Evolutionary conservation across 352 stramenopile genomes (phyloP).

Genomic region (Stephanocyclus meneghinianus): DNA sequence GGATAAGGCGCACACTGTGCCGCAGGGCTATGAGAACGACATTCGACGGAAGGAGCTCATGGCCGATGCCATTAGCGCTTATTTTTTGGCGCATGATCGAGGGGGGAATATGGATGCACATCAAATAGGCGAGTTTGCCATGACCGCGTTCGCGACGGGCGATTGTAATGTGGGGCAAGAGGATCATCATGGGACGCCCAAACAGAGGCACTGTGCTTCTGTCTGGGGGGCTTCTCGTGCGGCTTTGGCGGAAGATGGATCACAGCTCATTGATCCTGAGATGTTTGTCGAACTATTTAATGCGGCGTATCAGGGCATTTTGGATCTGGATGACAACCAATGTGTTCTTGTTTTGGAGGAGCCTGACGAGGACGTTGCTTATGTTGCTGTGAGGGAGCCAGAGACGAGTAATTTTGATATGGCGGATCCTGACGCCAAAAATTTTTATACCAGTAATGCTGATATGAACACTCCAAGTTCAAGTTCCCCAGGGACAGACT

Average conservation of each 20-base stretch:
- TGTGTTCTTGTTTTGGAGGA: conserved; percentile 19
- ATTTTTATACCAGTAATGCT: neutral
- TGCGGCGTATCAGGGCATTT: conserved; percentile 5
- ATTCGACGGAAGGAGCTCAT: conserved; percentile 41
- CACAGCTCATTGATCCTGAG: conserved; percentile 16
- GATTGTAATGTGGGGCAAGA: conserved; percentile 37
- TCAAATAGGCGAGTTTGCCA: conserved; percentile 30
- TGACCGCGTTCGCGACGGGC: conserved; percentile 36
- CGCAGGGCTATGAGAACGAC: conserved; percentile 7
- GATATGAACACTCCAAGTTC: too few species aligned
- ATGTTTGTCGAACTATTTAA: conserved; percentile 21
- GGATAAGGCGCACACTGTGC: conserved; percentile 11
- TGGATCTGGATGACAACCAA: conserved; percentile 1
- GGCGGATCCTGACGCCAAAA: neutral
- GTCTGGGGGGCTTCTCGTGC: conserved; percentile 25
- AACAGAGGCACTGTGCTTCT: conserved; percentile 18
- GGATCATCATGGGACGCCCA: conserved; percentile 48
- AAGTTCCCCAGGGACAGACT: neutral
- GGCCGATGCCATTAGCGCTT: conserved; percentile 48
- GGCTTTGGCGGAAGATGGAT: neutral
- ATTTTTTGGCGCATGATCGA: conserved; percentile 41
- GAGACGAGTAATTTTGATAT: conserved; percentile 3
- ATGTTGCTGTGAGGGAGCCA: neutral
- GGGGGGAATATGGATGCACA: conserved; percentile 37
- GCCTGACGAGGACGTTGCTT: neutral